A percentile compares a stretch with the other conserved stretches of the same genome.
Conservation (phyloP, 768 basidiomycete genomes). For the Phaeotremella skinneri region DNA sequence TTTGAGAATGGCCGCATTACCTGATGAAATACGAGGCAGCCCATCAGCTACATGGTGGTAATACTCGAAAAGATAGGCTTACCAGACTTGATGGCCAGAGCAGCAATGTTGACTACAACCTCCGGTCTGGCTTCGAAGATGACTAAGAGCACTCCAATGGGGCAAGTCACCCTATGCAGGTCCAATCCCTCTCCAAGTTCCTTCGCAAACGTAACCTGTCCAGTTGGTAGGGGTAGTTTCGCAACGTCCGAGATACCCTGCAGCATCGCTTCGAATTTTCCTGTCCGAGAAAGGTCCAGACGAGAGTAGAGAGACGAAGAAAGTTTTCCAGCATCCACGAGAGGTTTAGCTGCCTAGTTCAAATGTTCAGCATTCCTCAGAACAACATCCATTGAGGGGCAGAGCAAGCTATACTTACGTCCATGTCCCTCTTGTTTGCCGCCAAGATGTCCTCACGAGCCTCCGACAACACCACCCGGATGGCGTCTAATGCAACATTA, state of each 20-base stretch:
- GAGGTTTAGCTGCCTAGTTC: constrained; percentile 71
- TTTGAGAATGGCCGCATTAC: constrained; percentile 94
- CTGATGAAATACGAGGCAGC: constrained; percentile 53
- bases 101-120: constrained; percentile 94
- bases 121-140: constrained; percentile 98
- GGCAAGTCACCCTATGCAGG: constrained; percentile 89
- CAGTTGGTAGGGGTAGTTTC: constrained; percentile 78
- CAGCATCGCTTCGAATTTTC: constrained; percentile 94
- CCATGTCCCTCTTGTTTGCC: constrained; percentile 78
- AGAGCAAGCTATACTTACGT: constrained; percentile 57
- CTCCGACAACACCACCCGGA: constrained; percentile 64
- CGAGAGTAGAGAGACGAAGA: constrained; percentile 78
- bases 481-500: constrained; percentile 67
- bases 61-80: constrained; percentile 32
- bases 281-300: constrained; percentile 67
- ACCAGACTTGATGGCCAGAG: constrained; percentile 96
- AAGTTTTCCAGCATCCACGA: constrained; percentile 81
- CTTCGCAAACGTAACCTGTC: constrained; percentile 80
- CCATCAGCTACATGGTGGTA: constrained; percentile 59
- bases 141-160: constrained; percentile 91
- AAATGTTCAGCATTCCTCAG: constrained; percentile 5
- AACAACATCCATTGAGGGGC: background rate
- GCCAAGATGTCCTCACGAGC: constrained; percentile 68
- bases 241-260: constrained; percentile 87
- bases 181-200: constrained; percentile 82